Conservation (phyloP, 306 rosid genomes). For the apple (Malus domestica) region ASM211411v1 NC_041798.1:35360501-35361000, state of each 20-base stretch:
- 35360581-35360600: not conserved
- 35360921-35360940: conserved; percentile 71
- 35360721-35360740: not conserved
- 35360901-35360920: conserved; percentile 27
- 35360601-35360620: not conserved
- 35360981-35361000: conserved; percentile 52
- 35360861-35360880: not conserved
- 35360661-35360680: no score
- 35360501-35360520: not conserved
- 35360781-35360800: no score
- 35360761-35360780: not conserved
- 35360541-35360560: not conserved
- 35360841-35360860: not conserved
- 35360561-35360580: not conserved
- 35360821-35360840: no score
- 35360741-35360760: not conserved
- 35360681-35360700: no score
- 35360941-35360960: conserved; percentile 71
- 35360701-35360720: conserved; percentile 1
- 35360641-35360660: not conserved
- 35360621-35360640: not conserved
- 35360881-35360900: not conserved
- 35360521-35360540: not conserved
- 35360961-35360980: conserved; percentile 43
- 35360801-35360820: not conserved